A percentile compares a stretch with the other conserved stretches of the same genome.
Conservation (phyloP, 495 filamentous ascomycete genomes). For the Achaetomiella virescens region DNA sequence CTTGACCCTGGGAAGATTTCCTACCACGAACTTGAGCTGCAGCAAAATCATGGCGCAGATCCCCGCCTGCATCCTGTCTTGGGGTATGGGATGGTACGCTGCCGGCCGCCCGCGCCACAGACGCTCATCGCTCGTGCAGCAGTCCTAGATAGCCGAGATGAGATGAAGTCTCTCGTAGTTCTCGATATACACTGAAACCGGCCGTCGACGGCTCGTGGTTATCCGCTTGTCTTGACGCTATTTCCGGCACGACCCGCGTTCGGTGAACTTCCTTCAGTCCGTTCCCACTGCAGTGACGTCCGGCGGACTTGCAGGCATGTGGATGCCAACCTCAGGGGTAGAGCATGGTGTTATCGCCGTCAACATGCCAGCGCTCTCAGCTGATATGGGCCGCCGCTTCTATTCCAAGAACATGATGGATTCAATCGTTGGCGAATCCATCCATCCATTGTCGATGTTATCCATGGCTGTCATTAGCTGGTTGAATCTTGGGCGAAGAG, state of each 20-base stretch:
- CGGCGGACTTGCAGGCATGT: no score
- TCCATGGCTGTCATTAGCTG: background rate
- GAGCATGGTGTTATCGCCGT: background rate
- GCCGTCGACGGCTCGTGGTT: background rate
- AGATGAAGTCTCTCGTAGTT: background rate
- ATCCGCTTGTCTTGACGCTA: background rate
- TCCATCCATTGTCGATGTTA: background rate
- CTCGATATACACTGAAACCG: background rate
- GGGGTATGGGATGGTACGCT: no score
- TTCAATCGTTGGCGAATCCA: background rate
- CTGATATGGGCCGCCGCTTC: no score
- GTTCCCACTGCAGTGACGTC: no score
- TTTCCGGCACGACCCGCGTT: conserved; percentile 5
- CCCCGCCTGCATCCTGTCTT: no score
- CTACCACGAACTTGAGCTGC: no score
- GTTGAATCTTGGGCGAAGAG: no score
- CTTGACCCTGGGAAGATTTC: no score
- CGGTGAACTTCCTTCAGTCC: background rate
- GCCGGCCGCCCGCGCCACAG: no score
- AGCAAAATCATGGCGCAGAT: no score
- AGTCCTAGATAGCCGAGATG: background rate
- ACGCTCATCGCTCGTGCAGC: no score
- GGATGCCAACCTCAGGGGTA: conserved; percentile 5
- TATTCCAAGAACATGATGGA: background rate
- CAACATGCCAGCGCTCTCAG: no score